phyloP scores from a whole-genome alignment of 148 eudicot species.

The Agrostemma githago region DNA sequence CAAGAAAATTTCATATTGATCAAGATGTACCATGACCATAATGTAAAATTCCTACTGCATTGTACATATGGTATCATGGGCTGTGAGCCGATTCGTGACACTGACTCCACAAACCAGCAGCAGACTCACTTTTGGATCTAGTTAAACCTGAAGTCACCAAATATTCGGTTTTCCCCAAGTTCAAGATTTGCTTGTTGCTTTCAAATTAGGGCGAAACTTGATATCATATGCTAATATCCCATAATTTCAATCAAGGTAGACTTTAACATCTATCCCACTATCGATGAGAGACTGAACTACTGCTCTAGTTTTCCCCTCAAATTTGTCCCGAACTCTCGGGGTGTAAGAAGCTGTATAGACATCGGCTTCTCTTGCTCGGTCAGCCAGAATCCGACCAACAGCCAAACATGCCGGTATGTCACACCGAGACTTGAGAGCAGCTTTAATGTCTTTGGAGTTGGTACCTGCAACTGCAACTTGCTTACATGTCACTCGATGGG shows the following conservation, averaged over 20 bases:
- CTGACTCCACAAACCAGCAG: not conserved
- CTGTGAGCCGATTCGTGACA: not conserved
- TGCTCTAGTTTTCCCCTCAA: slow-evolving; percentile 96
- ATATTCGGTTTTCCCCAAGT: not conserved
- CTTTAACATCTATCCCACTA: slow-evolving; percentile 80
- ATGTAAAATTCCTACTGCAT: no score
- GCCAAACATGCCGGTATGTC: slow-evolving; percentile 95
- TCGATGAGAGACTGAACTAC: slow-evolving; percentile 92
- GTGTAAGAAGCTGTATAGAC: slow-evolving; percentile 92
- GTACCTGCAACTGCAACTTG: slow-evolving; percentile 95
- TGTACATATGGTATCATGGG: not conserved
- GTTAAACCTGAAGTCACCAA: not conserved
- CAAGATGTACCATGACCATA: not conserved
- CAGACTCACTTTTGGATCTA: not conserved
- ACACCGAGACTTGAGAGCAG: slow-evolving; percentile 64
- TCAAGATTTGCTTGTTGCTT: not conserved
- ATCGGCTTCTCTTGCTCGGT: slow-evolving; percentile 88
- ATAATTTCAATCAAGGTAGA: slow-evolving; percentile 63
- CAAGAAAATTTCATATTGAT: not conserved
- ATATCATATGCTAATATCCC: slow-evolving; percentile 1
- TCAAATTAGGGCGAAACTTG: not conserved
- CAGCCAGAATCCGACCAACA: slow-evolving; percentile 64
- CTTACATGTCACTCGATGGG: slow-evolving; percentile 86
- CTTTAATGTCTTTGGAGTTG: slow-evolving; percentile 87
- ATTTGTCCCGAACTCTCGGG: slow-evolving; percentile 86